Conservation (phyloP, 768 basidiomycete genomes). For the Xerocomellus chrysenteron region DNA sequence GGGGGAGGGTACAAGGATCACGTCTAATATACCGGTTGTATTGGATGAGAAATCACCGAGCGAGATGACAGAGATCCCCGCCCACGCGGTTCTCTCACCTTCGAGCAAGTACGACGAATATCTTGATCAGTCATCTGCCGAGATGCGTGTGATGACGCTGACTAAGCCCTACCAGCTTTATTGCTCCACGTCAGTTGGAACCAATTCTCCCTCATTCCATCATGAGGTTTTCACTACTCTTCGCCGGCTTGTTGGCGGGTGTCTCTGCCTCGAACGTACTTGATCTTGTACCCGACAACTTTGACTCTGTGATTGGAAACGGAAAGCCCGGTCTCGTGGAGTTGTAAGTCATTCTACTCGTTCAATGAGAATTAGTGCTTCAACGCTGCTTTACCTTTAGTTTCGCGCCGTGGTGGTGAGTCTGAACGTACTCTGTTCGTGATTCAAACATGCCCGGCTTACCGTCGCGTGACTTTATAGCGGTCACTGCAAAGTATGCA, state of each 20-base stretch:
- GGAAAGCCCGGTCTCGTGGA: constrained; percentile 86
- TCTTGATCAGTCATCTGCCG: too few species aligned
- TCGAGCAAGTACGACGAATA: background rate
- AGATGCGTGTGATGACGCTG: constrained; percentile 2
- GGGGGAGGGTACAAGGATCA: background rate
- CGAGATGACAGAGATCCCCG: background rate
- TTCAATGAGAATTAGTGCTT: background rate
- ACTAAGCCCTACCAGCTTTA: constrained; percentile 16
- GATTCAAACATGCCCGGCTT: background rate
- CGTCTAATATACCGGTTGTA: background rate
- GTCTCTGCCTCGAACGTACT: constrained; percentile 79
- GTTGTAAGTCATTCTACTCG: constrained; percentile 59
- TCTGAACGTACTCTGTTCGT: constrained; percentile 3
- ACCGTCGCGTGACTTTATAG: constrained; percentile 34
- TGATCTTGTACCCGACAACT: constrained; percentile 73
- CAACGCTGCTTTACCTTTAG: constrained; percentile 36
- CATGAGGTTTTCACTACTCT: constrained; percentile 64
- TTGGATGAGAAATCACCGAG: constrained; percentile 29
- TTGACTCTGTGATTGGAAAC: constrained; percentile 71
- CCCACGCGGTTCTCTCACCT: background rate
- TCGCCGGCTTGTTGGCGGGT: constrained; percentile 53
- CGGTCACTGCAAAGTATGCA: constrained; percentile 81
- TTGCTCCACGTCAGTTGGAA: constrained; percentile 30
- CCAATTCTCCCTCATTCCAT: constrained; percentile 22
- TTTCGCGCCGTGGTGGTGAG: constrained; percentile 88